phyloP scores from a whole-genome alignment of 768 basidiomycete genomes.

The Lyophyllum shimeji region DNA sequence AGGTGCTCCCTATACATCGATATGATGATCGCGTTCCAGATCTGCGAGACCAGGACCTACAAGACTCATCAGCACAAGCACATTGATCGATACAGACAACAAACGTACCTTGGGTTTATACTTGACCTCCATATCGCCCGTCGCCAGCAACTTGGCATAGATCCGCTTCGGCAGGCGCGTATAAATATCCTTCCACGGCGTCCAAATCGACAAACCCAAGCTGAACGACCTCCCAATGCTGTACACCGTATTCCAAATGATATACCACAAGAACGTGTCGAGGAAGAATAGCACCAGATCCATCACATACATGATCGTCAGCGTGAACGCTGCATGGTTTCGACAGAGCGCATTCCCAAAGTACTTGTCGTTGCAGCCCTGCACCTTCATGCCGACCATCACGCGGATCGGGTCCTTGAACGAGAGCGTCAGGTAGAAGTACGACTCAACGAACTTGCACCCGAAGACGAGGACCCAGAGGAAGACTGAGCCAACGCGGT shows the following conservation, averaged over 20 bases:
- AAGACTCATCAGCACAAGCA: conserved; percentile 3
- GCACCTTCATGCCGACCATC: conserved; percentile 96
- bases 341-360: conserved; percentile 83
- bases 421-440: conserved; percentile 96
- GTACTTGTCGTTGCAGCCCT: conserved; percentile 83
- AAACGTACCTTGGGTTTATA: conserved; percentile 95
- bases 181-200: conserved; percentile 98
- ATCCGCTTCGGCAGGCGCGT: conserved; percentile 95
- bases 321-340: conserved; percentile 92
- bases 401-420: conserved; percentile 92
- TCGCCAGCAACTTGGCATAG: conserved; percentile 93
- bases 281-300: conserved; percentile 96
- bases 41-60: conserved; percentile 95
- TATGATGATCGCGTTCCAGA: conserved; percentile 99
- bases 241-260: conserved; percentile 98
- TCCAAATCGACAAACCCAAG: conserved; percentile 96
- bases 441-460: conserved; percentile 95
- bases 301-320: conserved; percentile 99
- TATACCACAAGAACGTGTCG: conserved; percentile 99
- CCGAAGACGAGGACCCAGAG: conserved; percentile 94
- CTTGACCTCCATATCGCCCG: conserved; percentile 94
- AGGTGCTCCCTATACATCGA: conserved; percentile 99
- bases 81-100: background rate
- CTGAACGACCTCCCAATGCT: conserved; percentile 86
- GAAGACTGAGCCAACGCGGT: conserved; percentile 74